Percentiles rank a stretch among this genome's conserved stretches.
These are phyloP conservation scores for Misopates orontium DNA, from an alignment of 257 asterid genomes.

Conservation along the genomic window DNA sequence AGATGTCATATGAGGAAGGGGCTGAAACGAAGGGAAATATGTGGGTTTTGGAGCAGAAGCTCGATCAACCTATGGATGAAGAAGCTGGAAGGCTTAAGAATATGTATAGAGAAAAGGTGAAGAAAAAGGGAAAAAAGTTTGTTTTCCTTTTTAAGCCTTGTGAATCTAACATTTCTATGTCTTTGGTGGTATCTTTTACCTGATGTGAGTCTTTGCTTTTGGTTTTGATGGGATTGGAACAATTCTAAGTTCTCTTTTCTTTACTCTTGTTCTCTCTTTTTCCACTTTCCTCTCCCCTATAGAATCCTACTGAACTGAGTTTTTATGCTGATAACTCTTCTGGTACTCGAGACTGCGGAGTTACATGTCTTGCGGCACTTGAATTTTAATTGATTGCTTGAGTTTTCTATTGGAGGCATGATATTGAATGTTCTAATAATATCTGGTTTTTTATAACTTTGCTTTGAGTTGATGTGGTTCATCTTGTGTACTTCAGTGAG, in stretches of 20 bases:
- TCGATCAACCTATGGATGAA: slow-evolving; percentile 99
- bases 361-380: neutral
- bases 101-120: slow-evolving; percentile 90
- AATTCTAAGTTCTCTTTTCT: neutral
- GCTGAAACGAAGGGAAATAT: slow-evolving; percentile 71
- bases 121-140: neutral
- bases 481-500: no score
- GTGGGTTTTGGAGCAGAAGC: slow-evolving; percentile 98
- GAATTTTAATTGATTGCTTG: neutral
- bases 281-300: neutral
- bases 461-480: neutral
- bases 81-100: slow-evolving; percentile 88
- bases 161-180: no score
- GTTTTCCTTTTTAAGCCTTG: neutral
- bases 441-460: neutral
- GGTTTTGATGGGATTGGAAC: neutral
- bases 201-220: neutral
- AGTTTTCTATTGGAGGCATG: neutral
- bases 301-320: neutral
- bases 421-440: neutral
- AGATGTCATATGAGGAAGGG: slow-evolving; percentile 58
- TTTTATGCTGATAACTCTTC: neutral
- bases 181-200: no score
- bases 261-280: neutral
- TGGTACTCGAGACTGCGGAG: no score